phyloP scores from a whole-genome alignment of 208 protist genomes.

The Leishmania amazonensis region DNA sequence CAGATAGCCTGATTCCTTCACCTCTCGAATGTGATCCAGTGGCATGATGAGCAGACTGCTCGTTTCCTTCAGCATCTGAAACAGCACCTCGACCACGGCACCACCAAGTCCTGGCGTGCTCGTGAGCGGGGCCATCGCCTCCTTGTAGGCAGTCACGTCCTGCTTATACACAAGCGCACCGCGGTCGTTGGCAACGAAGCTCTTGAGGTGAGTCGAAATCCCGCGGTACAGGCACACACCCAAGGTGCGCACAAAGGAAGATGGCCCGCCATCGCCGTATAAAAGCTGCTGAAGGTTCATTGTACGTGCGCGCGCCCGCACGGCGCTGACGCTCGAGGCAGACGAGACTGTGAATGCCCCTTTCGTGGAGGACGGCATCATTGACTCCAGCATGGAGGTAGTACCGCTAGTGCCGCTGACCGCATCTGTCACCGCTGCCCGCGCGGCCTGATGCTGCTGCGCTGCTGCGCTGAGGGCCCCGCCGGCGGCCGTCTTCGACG shows the following conservation, averaged over 20 bases:
- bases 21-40: slow-evolving; percentile 82
- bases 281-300: slow-evolving; percentile 87
- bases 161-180: slow-evolving; percentile 89
- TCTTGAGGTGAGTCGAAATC: slow-evolving; percentile 74
- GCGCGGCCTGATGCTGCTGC: slow-evolving; percentile 19
- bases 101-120: slow-evolving; percentile 73
- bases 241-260: slow-evolving; percentile 82
- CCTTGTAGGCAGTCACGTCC: slow-evolving; percentile 88
- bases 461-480: slow-evolving; percentile 13
- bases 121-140: slow-evolving; percentile 77
- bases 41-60: slow-evolving; percentile 83
- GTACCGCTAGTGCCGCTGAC: not conserved
- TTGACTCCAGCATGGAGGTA: not conserved
- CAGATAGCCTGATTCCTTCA: slow-evolving; percentile 77
- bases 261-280: slow-evolving; percentile 83
- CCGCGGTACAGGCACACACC: slow-evolving; percentile 88
- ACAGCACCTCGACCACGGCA: slow-evolving; percentile 82
- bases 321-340: slow-evolving; percentile 35
- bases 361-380: not conserved
- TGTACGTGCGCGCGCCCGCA: slow-evolving; percentile 61
- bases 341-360: not conserved
- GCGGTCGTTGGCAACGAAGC: slow-evolving; percentile 66
- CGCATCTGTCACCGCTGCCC: slow-evolving; percentile 18
- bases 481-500: slow-evolving; percentile 10
- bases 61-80: slow-evolving; percentile 85